Conservation (phyloP, 176 grass and related monocot genomes). For the Paspalum vaginatum region DNA sequence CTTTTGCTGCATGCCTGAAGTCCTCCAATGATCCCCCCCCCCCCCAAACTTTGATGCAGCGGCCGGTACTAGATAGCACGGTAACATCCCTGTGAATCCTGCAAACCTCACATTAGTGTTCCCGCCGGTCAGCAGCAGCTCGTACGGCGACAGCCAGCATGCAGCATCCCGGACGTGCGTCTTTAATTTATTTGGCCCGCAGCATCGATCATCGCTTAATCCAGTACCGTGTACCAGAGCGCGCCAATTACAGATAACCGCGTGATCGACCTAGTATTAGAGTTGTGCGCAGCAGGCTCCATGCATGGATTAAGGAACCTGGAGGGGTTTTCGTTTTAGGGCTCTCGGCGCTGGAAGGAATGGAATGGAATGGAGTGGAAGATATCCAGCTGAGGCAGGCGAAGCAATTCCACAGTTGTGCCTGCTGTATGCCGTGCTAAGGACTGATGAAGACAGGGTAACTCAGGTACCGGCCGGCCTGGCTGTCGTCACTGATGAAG, state of each 20-base stretch:
- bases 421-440: not conserved
- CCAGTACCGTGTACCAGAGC: not conserved
- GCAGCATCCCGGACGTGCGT: not conserved
- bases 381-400: not conserved
- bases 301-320: too few relatives aligned
- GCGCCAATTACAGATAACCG: not conserved
- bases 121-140: not conserved
- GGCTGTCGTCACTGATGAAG: not conserved
- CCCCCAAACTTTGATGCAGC: conserved; percentile 18
- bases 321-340: too few relatives aligned
- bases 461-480: not conserved
- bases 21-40: not conserved
- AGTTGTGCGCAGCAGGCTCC: not conserved
- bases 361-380: not conserved
- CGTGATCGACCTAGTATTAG: not conserved
- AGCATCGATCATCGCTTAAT: not conserved
- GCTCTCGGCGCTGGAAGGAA: not conserved
- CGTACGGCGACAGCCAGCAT: not conserved
- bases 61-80: not conserved
- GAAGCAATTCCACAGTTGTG: not conserved
- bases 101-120: not conserved
- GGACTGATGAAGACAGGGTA: not conserved
- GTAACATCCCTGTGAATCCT: not conserved
- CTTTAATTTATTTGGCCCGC: not conserved
- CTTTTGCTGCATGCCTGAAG: conserved; percentile 32